Conservation (phyloP, 345 rosid species). For the Gynandropsis gynandra region DNA sequence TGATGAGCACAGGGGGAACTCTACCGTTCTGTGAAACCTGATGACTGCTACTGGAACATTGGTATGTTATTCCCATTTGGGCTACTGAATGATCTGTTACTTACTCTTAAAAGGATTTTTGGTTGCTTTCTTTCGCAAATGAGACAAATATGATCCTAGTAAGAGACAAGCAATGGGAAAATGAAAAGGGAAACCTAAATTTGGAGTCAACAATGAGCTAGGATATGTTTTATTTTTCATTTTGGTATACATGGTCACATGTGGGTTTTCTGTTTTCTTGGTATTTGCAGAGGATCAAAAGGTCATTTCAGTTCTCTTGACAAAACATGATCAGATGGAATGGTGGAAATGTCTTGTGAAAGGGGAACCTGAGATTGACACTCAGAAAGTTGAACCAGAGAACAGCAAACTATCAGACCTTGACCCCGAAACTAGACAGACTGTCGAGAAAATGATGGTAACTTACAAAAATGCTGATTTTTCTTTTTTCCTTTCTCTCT, state of each 20-base stretch:
- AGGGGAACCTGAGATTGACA: slow-evolving; percentile 82
- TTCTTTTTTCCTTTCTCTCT: neutral
- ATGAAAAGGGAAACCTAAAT: no score
- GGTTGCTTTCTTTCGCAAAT: no score
- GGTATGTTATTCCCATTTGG: slow-evolving; percentile 36
- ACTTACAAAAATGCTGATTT: neutral
- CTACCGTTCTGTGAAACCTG: slow-evolving; percentile 54
- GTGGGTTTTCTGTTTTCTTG: slow-evolving; percentile 8
- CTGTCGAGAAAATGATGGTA: slow-evolving; percentile 96
- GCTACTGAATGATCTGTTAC: no score
- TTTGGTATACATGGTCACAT: no score
- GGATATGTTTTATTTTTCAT: no score
- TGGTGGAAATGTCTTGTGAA: slow-evolving; percentile 90
- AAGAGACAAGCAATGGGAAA: no score
- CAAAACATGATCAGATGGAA: slow-evolving; percentile 85
- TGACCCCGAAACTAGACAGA: slow-evolving; percentile 66
- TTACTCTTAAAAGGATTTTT: no score
- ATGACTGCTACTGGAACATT: slow-evolving; percentile 89
- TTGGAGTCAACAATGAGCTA: no score
- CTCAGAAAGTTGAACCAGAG: slow-evolving; percentile 94
- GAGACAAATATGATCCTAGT: no score
- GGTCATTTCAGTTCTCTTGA: slow-evolving; percentile 44
- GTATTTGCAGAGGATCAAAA: slow-evolving; percentile 31
- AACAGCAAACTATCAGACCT: slow-evolving; percentile 74
- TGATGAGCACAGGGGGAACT: slow-evolving; percentile 56